These are phyloP conservation scores for Dendrostoma leiphaemia DNA, from an alignment of 2,329 filamentous ascomycete genomes.

Conservation along the genomic window DNA sequence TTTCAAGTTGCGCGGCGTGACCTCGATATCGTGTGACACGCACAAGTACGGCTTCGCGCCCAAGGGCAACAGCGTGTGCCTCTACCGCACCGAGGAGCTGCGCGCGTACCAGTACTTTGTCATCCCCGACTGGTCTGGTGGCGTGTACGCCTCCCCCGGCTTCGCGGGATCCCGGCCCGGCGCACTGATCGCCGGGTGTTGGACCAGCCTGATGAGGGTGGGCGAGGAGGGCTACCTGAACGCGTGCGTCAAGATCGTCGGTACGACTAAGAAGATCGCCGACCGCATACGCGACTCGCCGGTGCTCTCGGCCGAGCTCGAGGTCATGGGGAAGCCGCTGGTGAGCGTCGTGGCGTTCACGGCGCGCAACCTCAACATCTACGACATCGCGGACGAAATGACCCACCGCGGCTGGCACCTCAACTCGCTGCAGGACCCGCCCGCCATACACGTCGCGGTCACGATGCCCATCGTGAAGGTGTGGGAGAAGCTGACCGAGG, in stretches of 20 bases:
- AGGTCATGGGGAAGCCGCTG: slow-evolving; percentile 78
- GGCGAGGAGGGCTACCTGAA: slow-evolving; percentile 87
- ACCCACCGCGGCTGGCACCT: slow-evolving; percentile 85
- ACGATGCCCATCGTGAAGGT: slow-evolving; percentile 82
- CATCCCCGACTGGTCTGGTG: slow-evolving; percentile 89
- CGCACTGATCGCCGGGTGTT: slow-evolving; percentile 92
- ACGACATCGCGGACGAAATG: slow-evolving; percentile 92
- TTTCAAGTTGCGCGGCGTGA: slow-evolving; percentile 91
- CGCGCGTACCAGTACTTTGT: slow-evolving; percentile 96
- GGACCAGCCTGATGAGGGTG: slow-evolving; percentile 85
- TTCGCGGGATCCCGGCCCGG: slow-evolving; percentile 91
- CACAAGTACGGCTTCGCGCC: slow-evolving; percentile 99
- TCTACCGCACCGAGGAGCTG: slow-evolving; percentile 79
- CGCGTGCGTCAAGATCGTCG: slow-evolving; percentile 84
- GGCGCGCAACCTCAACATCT: slow-evolving; percentile 82
- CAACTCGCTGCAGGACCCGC: slow-evolving; percentile 87
- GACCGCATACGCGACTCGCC: slow-evolving; percentile 70
- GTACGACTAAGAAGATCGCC: slow-evolving; percentile 78
- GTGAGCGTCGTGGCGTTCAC: slow-evolving; percentile 90
- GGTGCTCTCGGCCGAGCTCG: slow-evolving; percentile 67
- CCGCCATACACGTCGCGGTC: slow-evolving; percentile 91
- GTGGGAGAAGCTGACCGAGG: slow-evolving; percentile 74
- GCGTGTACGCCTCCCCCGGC: slow-evolving; percentile 90
- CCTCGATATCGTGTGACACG: slow-evolving; percentile 93
- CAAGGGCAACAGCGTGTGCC: slow-evolving; percentile 90